These are phyloP conservation scores for Colletotrichum abscissum DNA, from an alignment of 2,329 filamentous ascomycete genomes.

Conservation along the genomic window DNA sequence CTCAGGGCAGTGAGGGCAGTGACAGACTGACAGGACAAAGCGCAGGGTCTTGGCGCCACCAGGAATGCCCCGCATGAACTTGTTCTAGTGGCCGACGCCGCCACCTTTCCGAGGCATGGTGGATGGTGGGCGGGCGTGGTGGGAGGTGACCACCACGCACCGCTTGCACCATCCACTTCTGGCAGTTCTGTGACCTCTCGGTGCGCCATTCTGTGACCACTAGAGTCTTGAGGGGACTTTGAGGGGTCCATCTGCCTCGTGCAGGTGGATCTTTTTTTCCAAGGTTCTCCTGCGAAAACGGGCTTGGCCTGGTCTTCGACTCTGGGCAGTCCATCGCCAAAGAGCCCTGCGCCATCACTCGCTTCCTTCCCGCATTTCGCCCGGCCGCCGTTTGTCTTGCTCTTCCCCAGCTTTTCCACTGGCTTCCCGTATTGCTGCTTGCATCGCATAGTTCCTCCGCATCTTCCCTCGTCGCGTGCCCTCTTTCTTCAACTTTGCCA, in stretches of 20 bases:
- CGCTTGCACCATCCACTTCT: conserved; percentile 4
- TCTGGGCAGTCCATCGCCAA: conserved; percentile 20
- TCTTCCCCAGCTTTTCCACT: not conserved
- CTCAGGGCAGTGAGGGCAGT: not conserved
- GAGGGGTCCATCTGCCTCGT: conserved; percentile 27
- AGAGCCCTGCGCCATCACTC: conserved; percentile 7
- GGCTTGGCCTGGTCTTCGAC: conserved; percentile 21
- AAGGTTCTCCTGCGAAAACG: conserved; percentile 12
- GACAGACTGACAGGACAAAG: conserved; percentile 10
- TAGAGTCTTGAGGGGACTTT: not conserved
- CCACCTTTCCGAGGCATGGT: not conserved
- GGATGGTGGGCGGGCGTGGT: not conserved
- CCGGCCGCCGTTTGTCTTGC: not conserved
- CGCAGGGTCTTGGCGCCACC: conserved; percentile 32
- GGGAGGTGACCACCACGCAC: not conserved
- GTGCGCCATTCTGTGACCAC: conserved; percentile 30
- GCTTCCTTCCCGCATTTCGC: conserved; percentile 14
- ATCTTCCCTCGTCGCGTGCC: not conserved
- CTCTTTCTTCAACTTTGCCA: not conserved
- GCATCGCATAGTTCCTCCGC: not conserved
- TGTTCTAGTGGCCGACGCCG: conserved; percentile 7
- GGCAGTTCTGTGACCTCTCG: conserved; percentile 6
- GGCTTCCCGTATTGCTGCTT: not conserved
- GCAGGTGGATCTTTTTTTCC: conserved; percentile 28
- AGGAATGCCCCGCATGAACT: conserved; percentile 29